Base-by-base conservation (phyloP, 352 stramenopile species). In the Phytopythium oedochilum region DNA sequence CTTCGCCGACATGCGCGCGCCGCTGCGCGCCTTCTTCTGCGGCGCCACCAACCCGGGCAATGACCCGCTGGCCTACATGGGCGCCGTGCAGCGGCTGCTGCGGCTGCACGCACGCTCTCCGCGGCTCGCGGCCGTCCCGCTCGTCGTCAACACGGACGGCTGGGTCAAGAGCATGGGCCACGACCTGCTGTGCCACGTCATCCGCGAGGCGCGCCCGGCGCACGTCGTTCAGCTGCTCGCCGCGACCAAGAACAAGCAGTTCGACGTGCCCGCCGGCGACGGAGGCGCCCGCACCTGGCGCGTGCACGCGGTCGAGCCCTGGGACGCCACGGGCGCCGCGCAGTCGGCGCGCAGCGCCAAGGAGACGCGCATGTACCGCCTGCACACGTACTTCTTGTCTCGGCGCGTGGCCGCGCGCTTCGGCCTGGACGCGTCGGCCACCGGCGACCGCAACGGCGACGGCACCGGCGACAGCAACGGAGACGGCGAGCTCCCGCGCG, bases 141-240 rank as follows among this genome's bases (percentile, higher is more conserved):
- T 99, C 1, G 69, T 99, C 15, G 83, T 99, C 58, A 99, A 99
- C 66, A 98, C 95, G 17, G 96, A 98, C 68, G 96, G 96, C 39
- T 99, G 95, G 95, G 87, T 99, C 54, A 98, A 98, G 75, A 97
- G 94, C 48, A 96, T 99, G 75, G 96, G 96, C 11, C 88, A 94
- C 59, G 88, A 99, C 57, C 73, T 99, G 55, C 79, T 99, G 34
- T 94, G 88, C 52, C 81, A 79, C 22, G 78, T 98, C 36, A 91
- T 98, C 32, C 64, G 92, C 31, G 73, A 83, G 45, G 70, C 89
- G 3, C 64, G 71, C 40, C 94, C 94, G 15, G 73, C 90, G 7
- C 89, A 98, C 73, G 82, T 99, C 57, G 83, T 98, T 35, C 94
- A 99, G 73, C 78, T 99, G 43, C 43, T 97, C 14, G 93, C 92